Base-by-base conservation (phyloP, 768 basidiomycete species). In the Leccinellum albellum region DNA sequence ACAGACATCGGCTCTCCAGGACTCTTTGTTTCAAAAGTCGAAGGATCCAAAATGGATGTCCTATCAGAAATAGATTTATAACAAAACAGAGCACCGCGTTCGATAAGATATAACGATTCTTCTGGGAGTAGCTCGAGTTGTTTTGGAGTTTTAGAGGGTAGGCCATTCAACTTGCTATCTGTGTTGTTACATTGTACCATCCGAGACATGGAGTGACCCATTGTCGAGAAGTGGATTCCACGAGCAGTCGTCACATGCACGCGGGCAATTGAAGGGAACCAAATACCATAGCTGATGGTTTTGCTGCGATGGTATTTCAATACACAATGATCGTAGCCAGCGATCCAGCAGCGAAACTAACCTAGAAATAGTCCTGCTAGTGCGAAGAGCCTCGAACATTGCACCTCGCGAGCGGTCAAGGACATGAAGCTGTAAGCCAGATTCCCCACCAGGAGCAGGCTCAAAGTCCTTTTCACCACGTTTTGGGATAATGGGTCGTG, bases 391-490 rank as follows among this genome's bases (percentile, higher is more conserved):
- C 29, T 87, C 84, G 55, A 96, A 87, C 88, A 98, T 92, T 2
- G 96, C 97, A 50, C 80, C 75, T 54, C 96, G 76, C 47, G 92
- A 82, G 29, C 86, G 81, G 54, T 91, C 86, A 21, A 98, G 80
- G 58, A 91, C 82, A 73, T 92, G 88, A 26, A 84, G 73, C 66
- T 98, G 97, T 13, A 92, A 75, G 13, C 82, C 83, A 12, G 91
- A 87, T 6, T 88, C 89, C 10, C 82, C 68, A 9, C 76, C 77
- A 21, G 75, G 66, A 62, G 78, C 77, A 2, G 97, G 97, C 69
- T 98, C 96, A 62, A 94, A 98, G 61, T 98, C 95, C 69, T 99
- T 98, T 73, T 98, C 97, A 2, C 97, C 97, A 26, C 97, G 84
- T 71, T 91, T 95, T 6, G 97, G 97, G 51, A 99, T 95, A 6